phyloP scores from a whole-genome alignment of 2,329 filamentous ascomycete genomes.

The Xylariaceae sp. region DNA sequence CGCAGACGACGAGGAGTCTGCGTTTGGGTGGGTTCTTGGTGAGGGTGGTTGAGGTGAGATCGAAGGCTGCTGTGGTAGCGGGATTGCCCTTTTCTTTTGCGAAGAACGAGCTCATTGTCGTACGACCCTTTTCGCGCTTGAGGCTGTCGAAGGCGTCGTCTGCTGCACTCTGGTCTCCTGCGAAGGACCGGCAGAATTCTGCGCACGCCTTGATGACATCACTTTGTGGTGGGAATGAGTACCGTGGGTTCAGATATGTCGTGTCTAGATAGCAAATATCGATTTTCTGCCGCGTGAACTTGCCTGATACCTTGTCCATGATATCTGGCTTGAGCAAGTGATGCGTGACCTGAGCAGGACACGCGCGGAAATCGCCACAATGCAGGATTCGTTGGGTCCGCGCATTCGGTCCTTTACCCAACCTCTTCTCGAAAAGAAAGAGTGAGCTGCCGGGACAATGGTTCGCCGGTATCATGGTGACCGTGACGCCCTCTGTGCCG shows the following conservation, averaged over 20 bases:
- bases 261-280: slow-evolving; percentile 97
- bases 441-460: slow-evolving; percentile 94
- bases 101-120: slow-evolving; percentile 51
- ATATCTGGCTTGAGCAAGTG: slow-evolving; percentile 73
- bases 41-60: slow-evolving; percentile 25
- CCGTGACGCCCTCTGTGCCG: slow-evolving; percentile 72
- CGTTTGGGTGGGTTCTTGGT: slow-evolving; percentile 37
- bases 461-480: slow-evolving; percentile 95
- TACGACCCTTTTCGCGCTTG: slow-evolving; percentile 39
- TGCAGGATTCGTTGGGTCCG: slow-evolving; percentile 78
- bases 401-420: slow-evolving; percentile 54
- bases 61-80: slow-evolving; percentile 25
- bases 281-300: slow-evolving; percentile 74
- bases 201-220: slow-evolving; percentile 85
- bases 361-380: slow-evolving; percentile 93
- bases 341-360: slow-evolving; percentile 75
- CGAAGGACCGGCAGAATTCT: slow-evolving; percentile 76
- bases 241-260: slow-evolving; percentile 92
- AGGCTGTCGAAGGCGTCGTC: slow-evolving; percentile 45
- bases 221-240: slow-evolving; percentile 84
- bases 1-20: slow-evolving; percentile 83
- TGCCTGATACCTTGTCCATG: slow-evolving; percentile 64
- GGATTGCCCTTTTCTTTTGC: slow-evolving; percentile 32
- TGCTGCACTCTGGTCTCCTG: slow-evolving; percentile 53
- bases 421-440: slow-evolving; percentile 81